Evolutionary conservation across 176 grass and related monocot genomes (phyloP), one percentile per base, ranked within the genome.

Genomic region (Oryza brachyantha): DNA sequence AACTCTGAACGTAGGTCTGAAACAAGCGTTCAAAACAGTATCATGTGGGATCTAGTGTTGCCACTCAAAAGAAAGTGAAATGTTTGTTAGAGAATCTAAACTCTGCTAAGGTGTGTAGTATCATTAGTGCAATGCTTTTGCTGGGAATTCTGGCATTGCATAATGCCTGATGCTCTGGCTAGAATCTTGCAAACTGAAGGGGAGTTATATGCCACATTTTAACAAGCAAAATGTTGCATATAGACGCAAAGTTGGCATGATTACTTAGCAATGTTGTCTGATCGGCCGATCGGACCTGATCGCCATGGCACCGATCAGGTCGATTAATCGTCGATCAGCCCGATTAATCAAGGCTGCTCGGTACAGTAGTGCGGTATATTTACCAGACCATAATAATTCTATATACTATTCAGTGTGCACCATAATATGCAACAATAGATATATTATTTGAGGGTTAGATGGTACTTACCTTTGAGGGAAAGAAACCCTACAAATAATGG

Each of bases 191-290:
- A 57, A 68, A 80, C 27, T 24, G 8, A 24, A 54, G 50, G 50
- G 50, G n/a, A 57, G n/a, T 10, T 67, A 35, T 45, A 65, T 85
- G 66, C 26, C 16, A 38, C 22, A 41, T 80, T 61, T 74, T 74
- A 75, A 29, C 17, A 74, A 58, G 45, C 68, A 21, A 68, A 12
- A 37, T 19, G 45, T 67, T 68, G 1, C 27, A 0, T 55, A 24
- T 85, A 65, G 25, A 65, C 79, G 39, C 42, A 7, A 54, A 19
- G 68, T 80, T 69, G 19, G 12, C 36, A 43, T 76, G 10, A 57
- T 86, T 68, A 50, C 40, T 72, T 80, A 25, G n/a, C n/a, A n/a
- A n/a, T n/a, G n/a, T n/a, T n/a, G n/a, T n/a, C n/a, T n/a, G n/a
- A n/a, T n/a, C n/a, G n/a, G n/a, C n/a, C n/a, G n/a, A n/a, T n/a